Base-by-base conservation (phyloP, 148 eudicot species). In the Suaeda aralocaspica region DNA sequence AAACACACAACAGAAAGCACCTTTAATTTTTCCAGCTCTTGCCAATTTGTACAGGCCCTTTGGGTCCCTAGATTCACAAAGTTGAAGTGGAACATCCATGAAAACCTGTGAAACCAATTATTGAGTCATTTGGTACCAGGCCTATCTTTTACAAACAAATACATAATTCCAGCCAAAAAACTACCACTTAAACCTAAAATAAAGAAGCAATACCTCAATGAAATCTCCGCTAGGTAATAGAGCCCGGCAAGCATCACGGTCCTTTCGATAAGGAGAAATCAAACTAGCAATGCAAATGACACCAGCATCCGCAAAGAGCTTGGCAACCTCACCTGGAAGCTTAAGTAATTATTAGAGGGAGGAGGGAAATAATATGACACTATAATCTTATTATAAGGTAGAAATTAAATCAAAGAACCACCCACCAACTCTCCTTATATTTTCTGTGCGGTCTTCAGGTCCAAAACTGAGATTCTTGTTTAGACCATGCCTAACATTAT, bases 11-110 rank as follows among this genome's bases (percentile, higher is more conserved):
- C 21, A 68, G 69, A 39, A 61, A 24, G 42, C 75, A 94, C 99
- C 96, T 94, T 85, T 86, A 22, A 94, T 89, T 78, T 91, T 87
- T 71, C 97, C 97, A 69, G 88, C 96, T 71, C 99, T 83, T 51
- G 99, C 97, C 64, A 89, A 87, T 82, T 91, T 94, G 87, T 94
- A 94, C 68, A 94, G 78, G 56, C 99, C 99, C 83, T 94, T 94
- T 18, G 99, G 92, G 76, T 94, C 99, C 83, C 99, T 84, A 49
- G 89, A 86, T 83, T 94, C 99, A 65, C 99, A 94, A 51, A 91
- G 71, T 79, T 82, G 80, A 52, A 94, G 85, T 73, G 99, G 97
- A 70, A 84, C 86, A 80, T 94, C 93, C 97, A 94, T 86, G 72
- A 89, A 94, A 49, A 94, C 97, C 99, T 94, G 83, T 64, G 59